Evolutionary conservation across 2,329 filamentous ascomycete species (phyloP).

Genomic region (Aplosporella prunicola): DNA sequence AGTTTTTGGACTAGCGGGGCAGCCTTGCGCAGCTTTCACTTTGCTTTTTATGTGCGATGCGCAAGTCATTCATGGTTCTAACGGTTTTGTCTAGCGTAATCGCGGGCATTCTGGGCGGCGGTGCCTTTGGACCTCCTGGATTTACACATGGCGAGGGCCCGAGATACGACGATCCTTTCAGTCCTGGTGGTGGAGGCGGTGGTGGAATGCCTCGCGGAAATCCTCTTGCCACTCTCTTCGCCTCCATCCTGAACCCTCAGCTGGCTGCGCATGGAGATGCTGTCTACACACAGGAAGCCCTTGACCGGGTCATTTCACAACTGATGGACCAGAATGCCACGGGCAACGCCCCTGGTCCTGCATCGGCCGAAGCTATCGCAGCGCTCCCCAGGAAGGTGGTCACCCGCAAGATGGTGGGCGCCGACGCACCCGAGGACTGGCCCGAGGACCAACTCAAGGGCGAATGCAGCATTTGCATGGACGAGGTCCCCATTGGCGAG

Average conservation of each 20-base stretch:
- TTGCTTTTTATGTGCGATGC: too few relatives aligned
- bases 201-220: slow-evolving; percentile 13
- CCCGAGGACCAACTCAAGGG: slow-evolving; percentile 30
- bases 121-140: slow-evolving; percentile 2
- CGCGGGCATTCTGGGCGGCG: slow-evolving; percentile 4
- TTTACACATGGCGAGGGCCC: neutral
- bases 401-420: slow-evolving; percentile 58
- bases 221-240: slow-evolving; percentile 39
- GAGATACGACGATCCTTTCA: too few relatives aligned
- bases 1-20: slow-evolving; percentile 19
- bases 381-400: slow-evolving; percentile 63
- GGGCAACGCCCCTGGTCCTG: slow-evolving; percentile 73
- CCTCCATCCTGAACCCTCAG: slow-evolving; percentile 20
- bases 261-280: slow-evolving; percentile 56
- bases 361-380: slow-evolving; percentile 63
- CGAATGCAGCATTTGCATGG: slow-evolving; percentile 94
- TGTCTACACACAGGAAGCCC: slow-evolving; percentile 81
- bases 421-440: slow-evolving; percentile 29
- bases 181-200: neutral
- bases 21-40: too few relatives aligned
- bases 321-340: slow-evolving; percentile 76
- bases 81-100: slow-evolving; percentile 4
- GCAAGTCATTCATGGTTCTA: too few relatives aligned
- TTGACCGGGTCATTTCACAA: slow-evolving; percentile 79
- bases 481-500: slow-evolving; percentile 63